Base-by-base conservation (phyloP, 768 basidiomycete species). In the Pisolithus albus region DNA sequence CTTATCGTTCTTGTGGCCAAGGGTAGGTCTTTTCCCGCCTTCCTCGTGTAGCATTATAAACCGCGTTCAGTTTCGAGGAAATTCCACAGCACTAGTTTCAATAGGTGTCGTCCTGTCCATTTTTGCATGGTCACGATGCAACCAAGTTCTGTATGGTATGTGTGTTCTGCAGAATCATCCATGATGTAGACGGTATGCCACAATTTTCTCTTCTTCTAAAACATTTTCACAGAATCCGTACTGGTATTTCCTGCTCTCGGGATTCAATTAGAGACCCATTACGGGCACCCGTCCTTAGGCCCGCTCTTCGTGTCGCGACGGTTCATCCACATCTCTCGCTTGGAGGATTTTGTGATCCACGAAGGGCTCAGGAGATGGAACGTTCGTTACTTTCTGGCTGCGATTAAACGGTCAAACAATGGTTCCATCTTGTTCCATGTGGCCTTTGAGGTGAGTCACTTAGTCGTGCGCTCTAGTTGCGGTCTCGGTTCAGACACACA, bases 351-450 rank as follows among this genome's bases (percentile, higher is more conserved):
- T 41, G 58, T 89, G 26, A 83, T 91, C 49, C 84, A 88, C 58
- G 89, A 92, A 64, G 88, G 82, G 1, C 64, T 90, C 15, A 73
- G 67, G 10, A 66, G 85, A 44, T 92, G 88, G 88, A 73, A 86
- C 63, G 75, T 89, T 19, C 75, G 80, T 15, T 87, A 80, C 60
- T 88, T 86, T 60, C 68, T 89, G 8, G 82, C 75, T 13, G 75
- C 73, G 23, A 57, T 83, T 19, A 69, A 71, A 28, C 59, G 63
- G 32, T 61, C 69, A 28, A 56, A 55, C 16, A 38, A 48, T 7
- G 67, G 63, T 15, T 53, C 58, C 0, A 61, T 70, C 56, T 56
- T 59, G 11, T 54, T 86, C 5, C 70, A 78, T 7, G 79, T 88
- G 37, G 79, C 78, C 5, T 90, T 75, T 57, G 73, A 82, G 71